Evolutionary conservation across 306 rosid genomes (phyloP), one percentile per base, ranked within the genome.

Genomic region (Castanea mollissima): DNA sequence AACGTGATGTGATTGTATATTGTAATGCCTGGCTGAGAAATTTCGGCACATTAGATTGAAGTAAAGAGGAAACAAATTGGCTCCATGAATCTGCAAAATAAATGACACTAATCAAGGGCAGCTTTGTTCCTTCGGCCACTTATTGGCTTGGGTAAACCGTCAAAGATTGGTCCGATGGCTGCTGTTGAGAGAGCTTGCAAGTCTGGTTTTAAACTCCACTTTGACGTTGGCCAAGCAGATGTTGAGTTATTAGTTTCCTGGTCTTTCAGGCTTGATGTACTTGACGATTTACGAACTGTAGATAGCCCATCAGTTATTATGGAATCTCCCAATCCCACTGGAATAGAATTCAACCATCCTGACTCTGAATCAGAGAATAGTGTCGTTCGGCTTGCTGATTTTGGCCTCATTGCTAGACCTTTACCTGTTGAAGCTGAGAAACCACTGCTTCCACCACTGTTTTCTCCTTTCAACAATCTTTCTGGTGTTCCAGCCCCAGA

Each of bases 111-210:
- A 87, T 93, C 98, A 55, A 93, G 94, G 80, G 98, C 98, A 35
- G 94, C 79, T 73, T 93, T 93, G 86, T 85, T 85, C 86, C 92
- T 72, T 77, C 97, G 94, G 58, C 98, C 94, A 4, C 89, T 76
- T 35, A 93, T 91, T 10, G 98, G 96, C 29, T 88, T 91, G 6
- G 97, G 96, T 73, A 93, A 84, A 84, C 97, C 97, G 79, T 93
- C 94, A 69, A 93, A 93, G 52, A 93, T 87, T 54, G 94, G 97
- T 75, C 80, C 25, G 46, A 89, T 89, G 57, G 92, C 81, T 76
- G 84, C 88, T 34, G 57, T 84, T 31, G 92, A 89, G 29, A 86
- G 87, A 72, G 73, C 85, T 83, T 91, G 97, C 87, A 91, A 81
- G 80, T 92, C 97, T 62, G 87, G 83, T 85, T 83, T 92, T 85